A percentile compares a stretch with the other conserved stretches of the same genome.
phyloP scores from a whole-genome alignment of 495 filamentous ascomycete species.

The Lentithecium fluviatile region DNA sequence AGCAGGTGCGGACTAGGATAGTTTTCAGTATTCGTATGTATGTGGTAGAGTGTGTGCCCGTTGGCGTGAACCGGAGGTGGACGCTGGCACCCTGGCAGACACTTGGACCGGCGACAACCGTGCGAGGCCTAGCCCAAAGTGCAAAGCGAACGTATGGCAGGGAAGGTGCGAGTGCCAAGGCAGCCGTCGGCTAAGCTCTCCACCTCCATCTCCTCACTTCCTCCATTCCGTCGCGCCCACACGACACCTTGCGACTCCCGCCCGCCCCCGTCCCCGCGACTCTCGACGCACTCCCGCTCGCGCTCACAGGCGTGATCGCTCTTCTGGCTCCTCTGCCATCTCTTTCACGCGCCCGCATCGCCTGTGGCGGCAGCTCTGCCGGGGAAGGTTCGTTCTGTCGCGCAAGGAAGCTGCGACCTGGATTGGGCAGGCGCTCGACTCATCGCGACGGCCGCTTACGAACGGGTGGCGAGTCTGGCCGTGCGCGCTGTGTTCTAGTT shows the following conservation, averaged over 20 bases:
- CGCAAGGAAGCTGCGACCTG: slow-evolving; percentile 13
- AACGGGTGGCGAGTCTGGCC: background rate
- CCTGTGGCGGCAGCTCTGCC: background rate
- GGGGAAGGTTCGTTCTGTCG: slow-evolving; percentile 5
- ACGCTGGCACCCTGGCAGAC: too few species aligned
- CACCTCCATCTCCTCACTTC: slow-evolving; percentile 3
- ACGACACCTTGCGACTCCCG: slow-evolving; percentile 2
- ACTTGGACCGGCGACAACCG: too few species aligned
- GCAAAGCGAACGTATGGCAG: background rate
- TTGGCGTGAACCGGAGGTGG: too few species aligned
- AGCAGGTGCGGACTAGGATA: too few species aligned
- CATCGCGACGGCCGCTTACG: background rate
- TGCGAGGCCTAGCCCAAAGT: too few species aligned
- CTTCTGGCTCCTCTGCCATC: background rate
- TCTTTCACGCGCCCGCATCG: background rate
- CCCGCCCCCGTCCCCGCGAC: background rate
- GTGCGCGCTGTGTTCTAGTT: slow-evolving; percentile 20
- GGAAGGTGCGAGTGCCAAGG: slow-evolving; percentile 9
- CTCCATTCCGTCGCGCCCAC: slow-evolving; percentile 15
- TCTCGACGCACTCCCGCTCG: background rate
- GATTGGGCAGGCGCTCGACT: slow-evolving; percentile 1
- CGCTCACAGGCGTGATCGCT: background rate
- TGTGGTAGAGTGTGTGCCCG: too few species aligned
- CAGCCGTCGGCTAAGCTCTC: background rate
- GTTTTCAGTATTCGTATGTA: too few species aligned